Evolutionary conservation across 129 eudicot genomes (phyloP).

Genomic region (Chrysanthemum lavandulifolium): DNA sequence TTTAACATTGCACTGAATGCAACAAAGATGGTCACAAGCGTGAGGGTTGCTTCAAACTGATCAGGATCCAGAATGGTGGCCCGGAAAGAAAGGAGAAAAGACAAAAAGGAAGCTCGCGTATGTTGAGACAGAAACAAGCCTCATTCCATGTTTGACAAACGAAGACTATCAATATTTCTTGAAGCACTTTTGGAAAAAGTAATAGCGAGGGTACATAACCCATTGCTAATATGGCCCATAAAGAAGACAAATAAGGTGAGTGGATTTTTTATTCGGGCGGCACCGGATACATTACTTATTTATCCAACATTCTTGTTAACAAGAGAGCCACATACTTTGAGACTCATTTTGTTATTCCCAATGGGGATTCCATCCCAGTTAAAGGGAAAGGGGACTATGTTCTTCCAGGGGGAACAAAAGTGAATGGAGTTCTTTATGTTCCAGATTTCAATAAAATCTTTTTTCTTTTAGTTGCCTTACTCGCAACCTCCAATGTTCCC

Average conservation of each 20-base stretch:
- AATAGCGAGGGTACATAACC: too few relatives aligned
- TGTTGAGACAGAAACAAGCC: neutral
- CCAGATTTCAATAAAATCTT: neutral
- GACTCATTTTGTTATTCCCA: neutral
- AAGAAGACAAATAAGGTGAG: neutral
- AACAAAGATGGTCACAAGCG: neutral
- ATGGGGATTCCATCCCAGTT: too few relatives aligned
- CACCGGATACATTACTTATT: neutral
- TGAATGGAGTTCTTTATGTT: neutral
- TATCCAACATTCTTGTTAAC: neutral
- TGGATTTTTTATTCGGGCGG: conserved; percentile 1
- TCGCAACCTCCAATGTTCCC: too few relatives aligned
- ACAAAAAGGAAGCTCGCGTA: neutral
- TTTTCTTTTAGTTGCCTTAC: neutral
- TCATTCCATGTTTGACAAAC: neutral
- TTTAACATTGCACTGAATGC: neutral
- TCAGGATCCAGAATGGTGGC: neutral
- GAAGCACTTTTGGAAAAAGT: neutral
- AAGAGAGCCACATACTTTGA: neutral
- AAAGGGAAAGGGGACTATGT: neutral
- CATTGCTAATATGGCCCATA: neutral
- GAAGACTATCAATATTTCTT: neutral
- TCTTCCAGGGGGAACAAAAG: neutral
- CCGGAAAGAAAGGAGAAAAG: too few relatives aligned
- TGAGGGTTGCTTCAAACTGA: neutral